Evolutionary conservation across 129 eudicot genomes (phyloP), one percentile per base, ranked within the genome.

Genomic region (Flaveria robusta): DNA sequence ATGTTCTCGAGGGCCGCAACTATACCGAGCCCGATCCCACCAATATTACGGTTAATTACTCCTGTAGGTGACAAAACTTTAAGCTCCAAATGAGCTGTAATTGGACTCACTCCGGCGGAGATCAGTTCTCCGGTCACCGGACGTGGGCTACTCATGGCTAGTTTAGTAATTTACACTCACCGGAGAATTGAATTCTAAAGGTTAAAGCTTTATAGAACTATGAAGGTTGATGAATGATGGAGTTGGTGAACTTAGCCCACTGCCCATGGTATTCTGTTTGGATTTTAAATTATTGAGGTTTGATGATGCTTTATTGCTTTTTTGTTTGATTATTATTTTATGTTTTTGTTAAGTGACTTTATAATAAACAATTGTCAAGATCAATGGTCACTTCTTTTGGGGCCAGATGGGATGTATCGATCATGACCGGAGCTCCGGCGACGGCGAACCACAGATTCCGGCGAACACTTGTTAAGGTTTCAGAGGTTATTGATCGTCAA

Each of bases 21-120:
- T 45, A 92, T 92, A 34, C 92, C 97, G 9, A 92, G 83, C 29
- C 97, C 97, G 50, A 87, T 82, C 5, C 87, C 90, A 69, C 85
- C 89, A 14, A 81, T 67, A 74, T 89, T 89, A 19, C 78, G 78
- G 42, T 37, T 77, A 11, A 73, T 88, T 23, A 88, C 9, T 0
- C 86, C 85, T 45, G 85, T 83, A 0, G 97, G 96, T 3, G 92
- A 87, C 23, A 77, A 82, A 63, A 80, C 81, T 82, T 78, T 84
- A 76, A 65, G 75, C 39, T 91, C 88, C 26, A 81, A 66, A 3
- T 88, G 87, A 68, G 81, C 80, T 63, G 81, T 5, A 34, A 34
- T 83, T 14, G 91, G 88, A 46, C 86, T 91, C 1, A 74, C 75
- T 37, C 75, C 66, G 5, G 96, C 74, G n/a, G n/a, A n/a, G 81